Percentiles rank a stretch among this genome's conserved stretches.
Evolutionary conservation across 1,284 basidiomycete species (phyloP).

Genomic region (Fomitopsis schrenkii): DNA sequence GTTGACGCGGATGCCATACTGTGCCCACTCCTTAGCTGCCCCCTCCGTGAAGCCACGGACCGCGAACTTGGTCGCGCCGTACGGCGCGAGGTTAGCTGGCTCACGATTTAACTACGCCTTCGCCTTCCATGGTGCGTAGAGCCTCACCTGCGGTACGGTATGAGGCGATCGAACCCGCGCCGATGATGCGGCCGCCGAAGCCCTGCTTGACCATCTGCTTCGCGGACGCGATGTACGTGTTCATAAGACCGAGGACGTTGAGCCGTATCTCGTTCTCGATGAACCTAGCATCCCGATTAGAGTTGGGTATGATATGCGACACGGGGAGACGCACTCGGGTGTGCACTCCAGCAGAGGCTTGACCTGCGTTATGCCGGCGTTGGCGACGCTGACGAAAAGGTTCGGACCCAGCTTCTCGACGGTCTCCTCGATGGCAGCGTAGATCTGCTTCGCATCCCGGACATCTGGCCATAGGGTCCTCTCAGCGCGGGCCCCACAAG

Average conservation of each 20-base stretch:
- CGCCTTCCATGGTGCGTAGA: too few species aligned
- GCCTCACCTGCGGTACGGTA: conserved; percentile 26
- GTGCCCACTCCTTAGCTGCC: conserved; percentile 33
- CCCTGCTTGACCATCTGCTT: conserved; percentile 41
- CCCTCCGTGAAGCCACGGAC: conserved; percentile 37
- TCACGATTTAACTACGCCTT: conserved; percentile 1
- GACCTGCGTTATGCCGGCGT: conserved; percentile 35
- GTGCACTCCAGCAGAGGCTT: conserved; percentile 30
- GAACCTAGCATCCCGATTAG: conserved; percentile 16
- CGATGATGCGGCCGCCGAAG: conserved; percentile 36
- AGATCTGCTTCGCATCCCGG: conserved; percentile 29
- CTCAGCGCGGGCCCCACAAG: not conserved
- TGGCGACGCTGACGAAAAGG: conserved; percentile 34
- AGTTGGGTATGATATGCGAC: not conserved
- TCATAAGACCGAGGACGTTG: conserved; percentile 31
- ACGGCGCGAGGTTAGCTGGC: conserved; percentile 28
- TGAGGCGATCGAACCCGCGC: conserved; percentile 31
- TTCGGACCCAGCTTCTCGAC: conserved; percentile 29
- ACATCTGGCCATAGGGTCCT: conserved; percentile 17
- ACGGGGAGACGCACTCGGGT: conserved; percentile 20
- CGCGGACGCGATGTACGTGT: conserved; percentile 35
- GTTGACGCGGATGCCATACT: conserved; percentile 31
- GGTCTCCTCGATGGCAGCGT: conserved; percentile 28
- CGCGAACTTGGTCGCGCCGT: conserved; percentile 39
- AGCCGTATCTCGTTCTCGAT: conserved; percentile 31